phyloP scores from a whole-genome alignment of 2,329 filamentous ascomycete genomes.

The Fusarium nanum region DNA sequence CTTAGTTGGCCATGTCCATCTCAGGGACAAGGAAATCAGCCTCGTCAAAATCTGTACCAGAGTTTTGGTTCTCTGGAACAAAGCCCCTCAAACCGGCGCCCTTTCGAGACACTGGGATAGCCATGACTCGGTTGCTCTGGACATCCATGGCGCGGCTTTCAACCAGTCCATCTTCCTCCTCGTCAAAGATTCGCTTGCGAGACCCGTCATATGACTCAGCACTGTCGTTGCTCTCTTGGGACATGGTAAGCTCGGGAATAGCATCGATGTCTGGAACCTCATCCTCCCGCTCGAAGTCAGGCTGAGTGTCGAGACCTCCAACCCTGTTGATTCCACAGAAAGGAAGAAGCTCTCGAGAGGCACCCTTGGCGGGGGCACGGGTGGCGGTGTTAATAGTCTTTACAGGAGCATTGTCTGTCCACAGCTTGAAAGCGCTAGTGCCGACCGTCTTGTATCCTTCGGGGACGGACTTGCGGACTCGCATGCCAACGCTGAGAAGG shows the following conservation, averaged over 20 bases:
- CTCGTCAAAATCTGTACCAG: slow-evolving; percentile 73
- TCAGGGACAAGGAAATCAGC: slow-evolving; percentile 72
- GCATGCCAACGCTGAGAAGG: slow-evolving; percentile 93
- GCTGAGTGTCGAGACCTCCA: slow-evolving; percentile 74
- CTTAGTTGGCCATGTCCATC: slow-evolving; percentile 51
- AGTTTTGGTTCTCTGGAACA: slow-evolving; percentile 61
- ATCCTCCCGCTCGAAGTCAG: slow-evolving; percentile 51
- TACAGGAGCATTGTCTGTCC: slow-evolving; percentile 53
- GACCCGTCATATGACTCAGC: slow-evolving; percentile 46
- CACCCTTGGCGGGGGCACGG: slow-evolving; percentile 42
- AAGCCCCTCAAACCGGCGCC: slow-evolving; percentile 32
- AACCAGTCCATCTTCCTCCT: slow-evolving; percentile 54
- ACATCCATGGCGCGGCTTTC: slow-evolving; percentile 55
- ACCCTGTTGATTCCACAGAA: slow-evolving; percentile 85
- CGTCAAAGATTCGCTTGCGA: slow-evolving; percentile 63
- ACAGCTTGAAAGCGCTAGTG: slow-evolving; percentile 64
- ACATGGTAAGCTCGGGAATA: slow-evolving; percentile 64
- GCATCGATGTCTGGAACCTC: slow-evolving; percentile 53
- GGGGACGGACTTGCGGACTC: slow-evolving; percentile 89
- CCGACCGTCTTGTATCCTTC: slow-evolving; percentile 88
- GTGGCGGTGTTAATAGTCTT: slow-evolving; percentile 15
- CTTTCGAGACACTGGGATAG: slow-evolving; percentile 58
- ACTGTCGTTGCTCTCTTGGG: slow-evolving; percentile 68
- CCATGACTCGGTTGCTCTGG: slow-evolving; percentile 60
- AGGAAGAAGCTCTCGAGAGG: slow-evolving; percentile 74